These are phyloP conservation scores for Verticillium nubilum DNA, from an alignment of 2,329 filamentous ascomycete genomes.

Conservation along the genomic window DNA sequence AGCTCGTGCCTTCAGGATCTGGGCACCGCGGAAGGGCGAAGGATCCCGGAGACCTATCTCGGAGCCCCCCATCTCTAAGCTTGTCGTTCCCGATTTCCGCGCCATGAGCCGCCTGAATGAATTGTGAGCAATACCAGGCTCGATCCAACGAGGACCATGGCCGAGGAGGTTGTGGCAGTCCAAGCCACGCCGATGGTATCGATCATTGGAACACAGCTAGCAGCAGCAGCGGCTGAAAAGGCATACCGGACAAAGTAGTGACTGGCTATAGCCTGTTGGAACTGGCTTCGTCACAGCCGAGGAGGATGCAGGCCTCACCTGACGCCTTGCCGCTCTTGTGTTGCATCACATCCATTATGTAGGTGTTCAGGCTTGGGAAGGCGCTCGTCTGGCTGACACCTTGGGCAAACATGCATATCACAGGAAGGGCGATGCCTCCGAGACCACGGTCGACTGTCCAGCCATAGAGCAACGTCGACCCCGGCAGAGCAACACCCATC, in stretches of 20 bases:
- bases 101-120: not conserved
- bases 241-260: conserved; percentile 77
- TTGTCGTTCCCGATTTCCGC: not conserved
- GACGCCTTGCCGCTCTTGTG: conserved; percentile 7
- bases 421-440: conserved; percentile 37
- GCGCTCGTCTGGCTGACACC: conserved; percentile 65
- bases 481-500: conserved; percentile 51
- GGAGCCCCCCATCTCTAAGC: no score
- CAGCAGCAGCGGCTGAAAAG: conserved; percentile 66
- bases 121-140: not conserved
- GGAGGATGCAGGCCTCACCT: not conserved
- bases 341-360: conserved; percentile 11
- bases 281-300: no score
- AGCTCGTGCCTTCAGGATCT: no score
- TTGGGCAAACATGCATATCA: conserved; percentile 63
- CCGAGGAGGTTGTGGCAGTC: conserved; percentile 30
- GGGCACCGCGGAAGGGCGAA: no score
- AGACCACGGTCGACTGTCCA: conserved; percentile 43
- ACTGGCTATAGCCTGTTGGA: conserved; percentile 45
- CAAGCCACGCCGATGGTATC: conserved; percentile 72
- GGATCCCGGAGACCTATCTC: no score
- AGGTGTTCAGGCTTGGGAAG: conserved; percentile 65
- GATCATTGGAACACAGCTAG: conserved; percentile 68
- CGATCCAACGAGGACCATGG: not conserved
- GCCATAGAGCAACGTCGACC: conserved; percentile 58